These are phyloP conservation scores for Panicum hallii DNA, from an alignment of 202 grass and related monocot species.

Conservation along the genomic window DNA sequence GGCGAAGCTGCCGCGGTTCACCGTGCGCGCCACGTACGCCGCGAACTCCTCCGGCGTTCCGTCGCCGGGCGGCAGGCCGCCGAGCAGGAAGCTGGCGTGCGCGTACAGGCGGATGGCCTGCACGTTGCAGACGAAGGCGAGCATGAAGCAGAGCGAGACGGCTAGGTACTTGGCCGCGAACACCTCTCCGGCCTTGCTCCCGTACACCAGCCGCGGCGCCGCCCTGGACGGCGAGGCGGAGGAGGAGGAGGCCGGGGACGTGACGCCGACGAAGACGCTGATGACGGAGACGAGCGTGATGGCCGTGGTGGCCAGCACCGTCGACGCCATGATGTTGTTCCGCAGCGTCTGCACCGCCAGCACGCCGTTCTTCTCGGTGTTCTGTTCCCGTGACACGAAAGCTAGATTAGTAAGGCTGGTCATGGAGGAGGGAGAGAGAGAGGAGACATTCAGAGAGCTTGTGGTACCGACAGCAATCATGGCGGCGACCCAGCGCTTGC, in stretches of 20 bases:
- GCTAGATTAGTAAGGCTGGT: background rate
- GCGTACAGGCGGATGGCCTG: constrained; percentile 86
- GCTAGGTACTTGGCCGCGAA: constrained; percentile 74
- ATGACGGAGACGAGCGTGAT: constrained; percentile 82
- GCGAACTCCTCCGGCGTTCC: constrained; percentile 31
- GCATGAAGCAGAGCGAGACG: constrained; percentile 86
- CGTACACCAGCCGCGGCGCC: constrained; percentile 55
- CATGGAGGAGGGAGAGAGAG: background rate
- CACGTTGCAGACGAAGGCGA: constrained; percentile 86
- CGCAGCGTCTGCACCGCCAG: constrained; percentile 83
- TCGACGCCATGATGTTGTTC: constrained; percentile 96
- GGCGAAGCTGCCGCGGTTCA: constrained; percentile 72
- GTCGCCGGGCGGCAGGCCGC: constrained; percentile 41
- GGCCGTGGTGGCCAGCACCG: constrained; percentile 78
- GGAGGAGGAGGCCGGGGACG: constrained; percentile 13
- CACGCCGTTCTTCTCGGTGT: constrained; percentile 69
- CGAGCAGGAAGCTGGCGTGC: constrained; percentile 78
- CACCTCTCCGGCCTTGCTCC: constrained; percentile 64
- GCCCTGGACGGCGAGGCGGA: background rate
- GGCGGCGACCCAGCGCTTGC: constrained; percentile 68
- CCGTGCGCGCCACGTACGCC: constrained; percentile 60
- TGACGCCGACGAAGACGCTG: constrained; percentile 71
- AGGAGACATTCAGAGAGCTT: no score
- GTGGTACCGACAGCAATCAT: constrained; percentile 72
- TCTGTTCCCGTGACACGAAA: constrained; percentile 28